Evolutionary conservation across 257 asterid species (phyloP).

Genomic region (Plantago elongata): DNA sequence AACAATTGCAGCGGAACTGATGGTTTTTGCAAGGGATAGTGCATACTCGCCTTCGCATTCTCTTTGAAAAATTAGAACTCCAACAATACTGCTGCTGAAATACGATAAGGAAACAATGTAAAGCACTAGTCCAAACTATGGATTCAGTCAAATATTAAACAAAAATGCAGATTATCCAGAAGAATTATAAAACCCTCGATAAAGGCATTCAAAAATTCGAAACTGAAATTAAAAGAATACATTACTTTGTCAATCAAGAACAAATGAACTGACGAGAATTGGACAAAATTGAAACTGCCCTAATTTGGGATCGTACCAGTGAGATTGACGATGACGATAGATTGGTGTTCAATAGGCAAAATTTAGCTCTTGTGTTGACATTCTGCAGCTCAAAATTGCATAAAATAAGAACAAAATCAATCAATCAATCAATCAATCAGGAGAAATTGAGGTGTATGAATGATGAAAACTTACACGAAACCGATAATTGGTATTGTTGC

Average conservation of each 20-base stretch:
- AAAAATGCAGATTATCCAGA: neutral
- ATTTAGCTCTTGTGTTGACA: slow-evolving; percentile 22
- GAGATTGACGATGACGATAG: slow-evolving; percentile 23
- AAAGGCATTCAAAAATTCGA: too few relatives aligned
- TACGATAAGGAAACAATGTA: slow-evolving; percentile 19
- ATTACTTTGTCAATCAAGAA: too few relatives aligned
- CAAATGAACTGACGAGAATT: neutral
- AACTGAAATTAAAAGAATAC: too few relatives aligned
- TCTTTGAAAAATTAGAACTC: slow-evolving; percentile 46
- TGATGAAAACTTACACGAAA: neutral
- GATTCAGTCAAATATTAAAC: too few relatives aligned
- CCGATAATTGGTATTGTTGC: neutral
- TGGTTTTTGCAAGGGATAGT: slow-evolving; percentile 35
- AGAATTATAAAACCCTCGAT: too few relatives aligned
- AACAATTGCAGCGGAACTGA: slow-evolving; percentile 57
- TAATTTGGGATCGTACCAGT: slow-evolving; percentile 21
- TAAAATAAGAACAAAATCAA: neutral
- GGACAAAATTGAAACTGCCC: neutral
- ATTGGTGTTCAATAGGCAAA: slow-evolving; percentile 21
- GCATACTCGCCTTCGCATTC: slow-evolving; percentile 36
- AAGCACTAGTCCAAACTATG: neutral
- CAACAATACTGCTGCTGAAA: slow-evolving; percentile 58
- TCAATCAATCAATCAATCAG: neutral
- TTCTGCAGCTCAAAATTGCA: slow-evolving; percentile 28
- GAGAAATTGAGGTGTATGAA: neutral